Percentiles rank a stretch among this genome's conserved stretches.
These are phyloP conservation scores for Lentinula novae-zelandiae DNA, from an alignment of 1,284 basidiomycete species.

Conservation along the genomic window DNA sequence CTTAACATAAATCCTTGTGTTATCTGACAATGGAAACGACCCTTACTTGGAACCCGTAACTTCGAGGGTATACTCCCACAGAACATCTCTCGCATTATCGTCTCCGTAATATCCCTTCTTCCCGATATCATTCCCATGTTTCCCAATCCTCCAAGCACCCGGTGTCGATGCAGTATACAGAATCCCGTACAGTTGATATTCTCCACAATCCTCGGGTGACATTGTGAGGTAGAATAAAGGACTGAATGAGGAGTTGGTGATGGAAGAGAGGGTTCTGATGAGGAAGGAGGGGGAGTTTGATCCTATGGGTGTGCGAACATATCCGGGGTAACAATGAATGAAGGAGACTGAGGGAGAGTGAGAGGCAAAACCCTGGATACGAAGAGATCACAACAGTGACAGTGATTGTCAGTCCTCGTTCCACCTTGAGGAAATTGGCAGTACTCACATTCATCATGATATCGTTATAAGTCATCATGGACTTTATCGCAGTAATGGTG, in stretches of 20 bases:
- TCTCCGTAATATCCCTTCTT: slow-evolving; percentile 32
- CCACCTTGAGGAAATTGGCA: background rate
- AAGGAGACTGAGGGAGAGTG: background rate
- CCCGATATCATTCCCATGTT: slow-evolving; percentile 31
- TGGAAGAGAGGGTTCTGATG: background rate
- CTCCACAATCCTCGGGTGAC: slow-evolving; percentile 32
- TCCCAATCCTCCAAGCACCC: slow-evolving; percentile 33
- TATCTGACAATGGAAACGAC: background rate
- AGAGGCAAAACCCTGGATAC: background rate
- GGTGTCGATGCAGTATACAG: slow-evolving; percentile 25
- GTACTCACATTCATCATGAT: slow-evolving; percentile 8
- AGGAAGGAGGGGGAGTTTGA: slow-evolving; percentile 19
- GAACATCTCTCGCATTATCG: slow-evolving; percentile 31
- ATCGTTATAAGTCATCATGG: slow-evolving; percentile 1
- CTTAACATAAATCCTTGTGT: too few relatives aligned
- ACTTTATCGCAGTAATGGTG: background rate
- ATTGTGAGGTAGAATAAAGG: slow-evolving; percentile 15
- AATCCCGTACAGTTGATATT: slow-evolving; percentile 40
- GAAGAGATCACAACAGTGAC: background rate
- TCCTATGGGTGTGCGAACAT: slow-evolving; percentile 16
- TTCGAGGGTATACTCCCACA: slow-evolving; percentile 46
- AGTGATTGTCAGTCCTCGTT: too few relatives aligned
- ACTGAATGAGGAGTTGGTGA: slow-evolving; percentile 12
- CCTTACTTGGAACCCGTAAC: background rate
- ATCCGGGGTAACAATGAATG: slow-evolving; percentile 4